These are phyloP conservation scores for Cercis canadensis DNA, from an alignment of 306 rosid species.

Conservation along the genomic window DNA sequence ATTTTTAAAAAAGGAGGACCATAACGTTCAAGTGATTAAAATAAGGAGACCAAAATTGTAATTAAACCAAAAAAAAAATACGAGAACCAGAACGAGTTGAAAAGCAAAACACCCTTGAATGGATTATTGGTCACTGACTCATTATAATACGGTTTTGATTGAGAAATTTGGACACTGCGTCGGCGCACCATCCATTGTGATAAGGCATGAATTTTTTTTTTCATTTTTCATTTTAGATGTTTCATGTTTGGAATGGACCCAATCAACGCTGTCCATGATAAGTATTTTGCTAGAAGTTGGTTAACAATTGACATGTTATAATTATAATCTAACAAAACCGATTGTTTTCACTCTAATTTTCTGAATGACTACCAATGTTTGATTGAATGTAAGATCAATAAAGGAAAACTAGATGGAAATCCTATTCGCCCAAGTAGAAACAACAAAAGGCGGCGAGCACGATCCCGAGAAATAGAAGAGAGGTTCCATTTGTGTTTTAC, in stretches of 20 bases:
- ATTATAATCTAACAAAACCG: neutral
- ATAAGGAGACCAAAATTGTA: no score
- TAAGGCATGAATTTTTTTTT: neutral
- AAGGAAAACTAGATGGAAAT: neutral
- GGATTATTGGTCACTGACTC: neutral
- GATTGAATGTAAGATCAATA: no score
- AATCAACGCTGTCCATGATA: neutral
- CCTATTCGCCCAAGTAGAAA: neutral
- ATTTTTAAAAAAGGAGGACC: no score
- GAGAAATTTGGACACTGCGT: conserved; percentile 23
- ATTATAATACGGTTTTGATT: neutral
- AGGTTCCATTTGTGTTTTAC: neutral
- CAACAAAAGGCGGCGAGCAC: neutral
- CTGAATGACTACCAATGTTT: no score
- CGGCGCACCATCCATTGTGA: conserved; percentile 18
- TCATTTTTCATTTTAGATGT: neutral
- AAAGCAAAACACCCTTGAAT: conserved; percentile 11
- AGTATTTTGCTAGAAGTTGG: neutral
- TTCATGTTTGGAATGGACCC: neutral
- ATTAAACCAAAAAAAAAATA: no score
- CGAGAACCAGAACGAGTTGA: neutral
- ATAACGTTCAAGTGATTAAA: no score
- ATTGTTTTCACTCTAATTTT: no score
- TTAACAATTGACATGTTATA: neutral
- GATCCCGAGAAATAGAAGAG: neutral